phyloP scores from a whole-genome alignment of 2,329 filamentous ascomycete genomes.

The Cordyceps sp. region DNA sequence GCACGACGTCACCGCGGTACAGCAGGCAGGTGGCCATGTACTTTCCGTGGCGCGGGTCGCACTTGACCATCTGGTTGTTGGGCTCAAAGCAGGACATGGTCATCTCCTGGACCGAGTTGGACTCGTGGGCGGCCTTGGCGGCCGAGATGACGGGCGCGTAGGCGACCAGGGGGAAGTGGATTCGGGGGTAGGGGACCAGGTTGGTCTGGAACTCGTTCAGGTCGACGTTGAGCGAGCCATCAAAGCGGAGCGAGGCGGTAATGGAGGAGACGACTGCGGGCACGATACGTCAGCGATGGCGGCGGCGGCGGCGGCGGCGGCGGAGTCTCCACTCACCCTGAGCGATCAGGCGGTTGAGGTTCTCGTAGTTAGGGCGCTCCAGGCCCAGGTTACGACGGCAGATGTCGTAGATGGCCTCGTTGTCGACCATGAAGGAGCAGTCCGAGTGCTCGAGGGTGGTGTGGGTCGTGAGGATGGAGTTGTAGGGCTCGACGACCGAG shows the following conservation, averaged over 20 bases:
- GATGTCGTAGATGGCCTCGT: slow-evolving; percentile 99
- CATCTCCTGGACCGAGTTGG: slow-evolving; percentile 97
- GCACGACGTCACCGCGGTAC: slow-evolving; percentile 96
- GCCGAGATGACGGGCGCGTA: slow-evolving; percentile 91
- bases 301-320: background rate
- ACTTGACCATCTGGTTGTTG: slow-evolving; percentile 99
- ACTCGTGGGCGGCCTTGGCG: slow-evolving; percentile 90
- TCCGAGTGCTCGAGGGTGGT: slow-evolving; percentile 98
- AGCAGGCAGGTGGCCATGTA: slow-evolving; percentile 99
- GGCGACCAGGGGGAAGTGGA: slow-evolving; percentile 96
- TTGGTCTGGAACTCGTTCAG: slow-evolving; percentile 99
- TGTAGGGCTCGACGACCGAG: slow-evolving; percentile 98
- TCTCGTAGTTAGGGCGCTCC: slow-evolving; percentile 95
- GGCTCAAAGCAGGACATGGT: slow-evolving; percentile 99
- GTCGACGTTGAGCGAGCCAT: slow-evolving; percentile 97
- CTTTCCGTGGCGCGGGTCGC: slow-evolving; percentile 95
- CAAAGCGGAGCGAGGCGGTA: slow-evolving; percentile 94
- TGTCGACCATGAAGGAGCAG: slow-evolving; percentile 99
- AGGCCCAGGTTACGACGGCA: slow-evolving; percentile 96
- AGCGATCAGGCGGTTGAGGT: slow-evolving; percentile 95
- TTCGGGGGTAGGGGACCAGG: slow-evolving; percentile 94
- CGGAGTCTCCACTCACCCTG: slow-evolving; percentile 46
- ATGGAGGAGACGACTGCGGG: slow-evolving; percentile 94
- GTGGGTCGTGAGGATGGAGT: slow-evolving; percentile 98
- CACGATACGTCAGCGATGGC: background rate